Base-by-base conservation (phyloP, 768 basidiomycete genomes). In the Termitomyces sp. region DNA sequence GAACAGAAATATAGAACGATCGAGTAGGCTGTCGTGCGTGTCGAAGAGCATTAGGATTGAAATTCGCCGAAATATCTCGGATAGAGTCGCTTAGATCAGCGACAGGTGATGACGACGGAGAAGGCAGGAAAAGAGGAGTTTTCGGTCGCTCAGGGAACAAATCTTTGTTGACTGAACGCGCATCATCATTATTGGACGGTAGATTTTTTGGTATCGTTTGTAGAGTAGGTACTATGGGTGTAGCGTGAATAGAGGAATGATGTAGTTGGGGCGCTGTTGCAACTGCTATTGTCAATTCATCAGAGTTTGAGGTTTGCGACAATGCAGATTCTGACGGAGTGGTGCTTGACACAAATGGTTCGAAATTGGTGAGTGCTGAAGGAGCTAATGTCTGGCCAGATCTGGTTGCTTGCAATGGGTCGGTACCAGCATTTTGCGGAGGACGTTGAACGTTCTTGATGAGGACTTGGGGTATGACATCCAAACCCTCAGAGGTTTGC, bases 91-190 rank as follows among this genome's bases (percentile, higher is more conserved):
- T 51, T 9, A 60, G 34, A 37, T 5, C 38, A 38, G 42, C 15
- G 5, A 15, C 20, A 8, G 76, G 75, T 20, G 76, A 79, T 60
- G 68, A 62, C 1, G 76, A 71, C 6, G 77, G 78, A 45, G 81
- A 84, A 42, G 83, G 83, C 34, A 83, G 65, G 64, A 84, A 84
- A 50, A 83, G 71, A 34, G 83, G 83, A 14, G 76, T 63, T 53
- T 68, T 73, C 9, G 68, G 69, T 45, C 57, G 40, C 25, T 58
- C 46, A 15, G 52, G 56, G 17, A 51, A n/a, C 34, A 38, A 20
- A 36, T 25, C 38, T 34, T 32, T 51, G 36, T 1, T 2, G n/a
- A 45, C 43, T 4, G 51, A 20, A 53, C 4, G 32, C 3, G 4
- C 2, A 31, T 43, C 52, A 47, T 38, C 29, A 4, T 37, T 20